These are phyloP conservation scores for Globisporangium splendens DNA, from an alignment of 352 stramenopile genomes.

Conservation along the genomic window DNA sequence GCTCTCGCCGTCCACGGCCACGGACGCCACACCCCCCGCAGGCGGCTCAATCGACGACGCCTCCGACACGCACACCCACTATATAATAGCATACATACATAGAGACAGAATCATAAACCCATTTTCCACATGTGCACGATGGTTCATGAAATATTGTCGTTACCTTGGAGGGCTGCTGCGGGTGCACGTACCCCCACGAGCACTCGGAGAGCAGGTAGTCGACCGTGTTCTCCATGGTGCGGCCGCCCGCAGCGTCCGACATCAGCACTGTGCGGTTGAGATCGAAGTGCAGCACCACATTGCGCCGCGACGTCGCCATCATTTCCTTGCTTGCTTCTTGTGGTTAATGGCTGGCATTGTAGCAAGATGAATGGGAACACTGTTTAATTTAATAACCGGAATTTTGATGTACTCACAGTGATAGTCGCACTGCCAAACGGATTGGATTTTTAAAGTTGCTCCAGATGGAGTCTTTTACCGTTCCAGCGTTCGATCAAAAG, in stretches of 20 bases:
- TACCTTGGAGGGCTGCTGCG: slow-evolving; percentile 21
- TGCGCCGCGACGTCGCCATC: slow-evolving; percentile 22
- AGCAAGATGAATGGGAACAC: no score
- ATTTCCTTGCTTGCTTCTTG: neutral
- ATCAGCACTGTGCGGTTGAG: slow-evolving; percentile 89
- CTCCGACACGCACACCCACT: slow-evolving; percentile 65
- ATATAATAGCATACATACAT: neutral
- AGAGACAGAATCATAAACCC: neutral
- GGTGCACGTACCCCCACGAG: slow-evolving; percentile 62
- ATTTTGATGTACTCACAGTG: no score
- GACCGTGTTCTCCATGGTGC: slow-evolving; percentile 87
- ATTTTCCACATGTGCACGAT: no score
- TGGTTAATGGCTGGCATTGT: neutral
- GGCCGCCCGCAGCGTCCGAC: slow-evolving; percentile 83
- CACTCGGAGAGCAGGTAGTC: slow-evolving; percentile 84
- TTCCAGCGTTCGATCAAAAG: no score
- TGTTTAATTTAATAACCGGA: no score
- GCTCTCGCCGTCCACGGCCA: slow-evolving; percentile 7
- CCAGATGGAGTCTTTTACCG: no score
- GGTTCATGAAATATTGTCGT: no score
- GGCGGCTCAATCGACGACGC: slow-evolving; percentile 46
- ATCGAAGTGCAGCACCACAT: slow-evolving; percentile 84
- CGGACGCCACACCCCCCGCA: neutral
- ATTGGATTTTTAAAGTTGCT: no score
- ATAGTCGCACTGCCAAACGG: no score